Percentiles rank a stretch among this genome's conserved stretches.
These are phyloP conservation scores for Ligustrum vulgare DNA, from an alignment of 257 asterid genomes.

Conservation along the genomic window DNA sequence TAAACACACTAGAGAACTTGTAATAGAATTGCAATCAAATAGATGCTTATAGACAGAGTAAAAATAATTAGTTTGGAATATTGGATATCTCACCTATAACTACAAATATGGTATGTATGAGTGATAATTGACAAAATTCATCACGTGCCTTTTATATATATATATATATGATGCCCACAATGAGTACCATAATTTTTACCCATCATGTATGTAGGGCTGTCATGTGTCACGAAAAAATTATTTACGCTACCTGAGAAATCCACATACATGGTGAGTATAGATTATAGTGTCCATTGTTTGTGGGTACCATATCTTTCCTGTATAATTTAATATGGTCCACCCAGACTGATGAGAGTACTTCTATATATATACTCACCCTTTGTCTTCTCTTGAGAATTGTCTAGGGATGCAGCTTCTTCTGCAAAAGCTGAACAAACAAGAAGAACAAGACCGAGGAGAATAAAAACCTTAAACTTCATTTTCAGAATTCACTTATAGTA, in stretches of 20 bases:
- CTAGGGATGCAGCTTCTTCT: not conserved
- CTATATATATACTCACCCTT: not conserved
- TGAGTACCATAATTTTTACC: too few species aligned
- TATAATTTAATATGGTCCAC: not conserved
- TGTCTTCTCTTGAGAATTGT: not conserved
- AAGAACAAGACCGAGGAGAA: conserved; percentile 28
- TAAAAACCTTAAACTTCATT: conserved; percentile 29
- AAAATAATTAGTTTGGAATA: too few species aligned
- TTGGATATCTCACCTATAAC: not conserved
- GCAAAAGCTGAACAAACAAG: conserved; percentile 30
- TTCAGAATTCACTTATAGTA: not conserved
- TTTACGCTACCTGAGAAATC: too few species aligned
- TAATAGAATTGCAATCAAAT: not conserved
- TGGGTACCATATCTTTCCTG: too few species aligned
- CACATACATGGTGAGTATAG: too few species aligned
- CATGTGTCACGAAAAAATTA: too few species aligned
- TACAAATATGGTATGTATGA: not conserved
- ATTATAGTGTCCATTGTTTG: too few species aligned
- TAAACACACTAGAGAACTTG: too few species aligned
- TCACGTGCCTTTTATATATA: not conserved
- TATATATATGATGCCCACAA: too few species aligned
- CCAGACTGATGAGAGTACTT: not conserved
- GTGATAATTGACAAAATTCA: not conserved
- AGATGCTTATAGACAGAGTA: not conserved
- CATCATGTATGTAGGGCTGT: too few species aligned